Evolutionary conservation across 331 rosid species (phyloP), one percentile per base, ranked within the genome.

Genomic region (Rhamnella rubrinervis): DNA sequence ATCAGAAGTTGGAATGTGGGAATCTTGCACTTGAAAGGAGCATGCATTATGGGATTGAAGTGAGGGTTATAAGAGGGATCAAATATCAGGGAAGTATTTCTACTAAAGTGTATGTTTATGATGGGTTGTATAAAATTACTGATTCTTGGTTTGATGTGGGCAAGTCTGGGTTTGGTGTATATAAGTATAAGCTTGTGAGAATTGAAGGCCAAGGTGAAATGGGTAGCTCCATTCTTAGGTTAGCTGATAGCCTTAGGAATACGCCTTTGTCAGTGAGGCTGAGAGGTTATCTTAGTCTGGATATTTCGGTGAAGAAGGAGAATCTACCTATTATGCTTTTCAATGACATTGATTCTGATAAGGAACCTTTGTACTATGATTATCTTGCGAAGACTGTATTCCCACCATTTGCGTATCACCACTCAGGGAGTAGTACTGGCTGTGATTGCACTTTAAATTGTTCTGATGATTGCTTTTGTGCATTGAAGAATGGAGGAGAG

Each of bases 111-210:
- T 93, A 93, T 80, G 89, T 93, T 35, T 93, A 93, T 75, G 98
- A 93, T 80, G 98, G 98, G 0, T 75, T 93, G 68, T 93, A 90
- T 71, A 83, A 67, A 68, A 93, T 93, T 63, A 14, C 71, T 41
- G 95, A 87, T 55, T 87, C 87, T 55, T 93, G 97, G 97, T 89
- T 90, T 78, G 98, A 93, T 73, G 85, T 88, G 71, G 98, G 98
- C 0, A 93, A 84, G 88, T 90, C 97, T 6, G 97, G 97, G 28
- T 93, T 90, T 69, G 97, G 98, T 41, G 96, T 93, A 37, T 93
- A 69, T 72, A 93, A 93, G 91, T 93, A 64, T 61, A 93, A 88
- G 83, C 73, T 93, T 8, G 20, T 82, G 70, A 86, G 98, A 77
- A 88, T 88, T 40, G 95, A 84, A 18, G 98, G 97, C 31, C 98